Conservation (phyloP, 2,329 filamentous ascomycete genomes). For the Mollisiaceae sp. region DNA sequence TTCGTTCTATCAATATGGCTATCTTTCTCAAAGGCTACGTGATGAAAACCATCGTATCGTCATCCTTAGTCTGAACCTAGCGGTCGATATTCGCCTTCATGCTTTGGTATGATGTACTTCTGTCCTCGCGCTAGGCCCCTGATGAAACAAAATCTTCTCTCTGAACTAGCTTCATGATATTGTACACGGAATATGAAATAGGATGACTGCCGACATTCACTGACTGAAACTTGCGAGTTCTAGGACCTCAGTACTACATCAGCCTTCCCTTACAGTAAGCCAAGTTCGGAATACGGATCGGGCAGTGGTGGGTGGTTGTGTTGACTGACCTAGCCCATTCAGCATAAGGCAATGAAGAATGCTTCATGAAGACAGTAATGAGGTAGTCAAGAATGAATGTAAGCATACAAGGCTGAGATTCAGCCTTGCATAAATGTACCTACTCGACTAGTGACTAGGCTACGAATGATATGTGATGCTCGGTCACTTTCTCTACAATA, state of each 20-base stretch:
- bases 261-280: neutral
- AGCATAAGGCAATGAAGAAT: neutral
- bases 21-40: conserved; percentile 50
- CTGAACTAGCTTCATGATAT: conserved; percentile 44
- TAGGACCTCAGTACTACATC: neutral
- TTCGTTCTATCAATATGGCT: neutral
- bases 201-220: neutral
- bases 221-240: neutral
- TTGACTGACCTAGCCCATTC: neutral
- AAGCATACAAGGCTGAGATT: conserved; percentile 29
- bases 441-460: conserved; percentile 9
- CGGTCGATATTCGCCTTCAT: conserved; percentile 39
- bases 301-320: neutral
- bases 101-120: conserved; percentile 40
- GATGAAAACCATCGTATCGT: conserved; percentile 91
- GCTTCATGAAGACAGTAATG: neutral
- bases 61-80: conserved; percentile 90
- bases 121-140: conserved; percentile 45
- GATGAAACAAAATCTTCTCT: conserved; percentile 60
- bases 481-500: conserved; percentile 3
- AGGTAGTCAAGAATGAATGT: neutral
- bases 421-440: conserved; percentile 28
- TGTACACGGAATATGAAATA: neutral
- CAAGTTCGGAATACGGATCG: too few species aligned
- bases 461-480: conserved; percentile 1